These are phyloP conservation scores for Coemansia sp. DNA, from an alignment of 192 early-diverging fungal species.

Conservation along the genomic window DNA sequence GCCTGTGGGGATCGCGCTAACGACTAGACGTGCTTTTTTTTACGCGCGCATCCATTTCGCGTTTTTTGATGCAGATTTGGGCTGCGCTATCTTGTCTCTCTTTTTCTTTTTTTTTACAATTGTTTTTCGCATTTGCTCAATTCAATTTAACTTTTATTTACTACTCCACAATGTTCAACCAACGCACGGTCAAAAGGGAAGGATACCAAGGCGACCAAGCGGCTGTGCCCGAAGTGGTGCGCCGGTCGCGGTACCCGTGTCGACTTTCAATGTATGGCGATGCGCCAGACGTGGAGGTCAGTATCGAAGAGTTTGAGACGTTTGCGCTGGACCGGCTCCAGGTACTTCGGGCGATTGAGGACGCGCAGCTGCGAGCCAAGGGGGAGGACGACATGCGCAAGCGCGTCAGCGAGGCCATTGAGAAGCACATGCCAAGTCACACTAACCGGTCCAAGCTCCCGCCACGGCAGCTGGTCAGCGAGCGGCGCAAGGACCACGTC, in stretches of 20 bases:
- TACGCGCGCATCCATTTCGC: neutral
- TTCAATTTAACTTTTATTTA: neutral
- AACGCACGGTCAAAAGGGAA: constrained; percentile 30
- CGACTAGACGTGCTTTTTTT: neutral
- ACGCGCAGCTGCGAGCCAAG: constrained; percentile 71
- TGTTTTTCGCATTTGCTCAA: neutral
- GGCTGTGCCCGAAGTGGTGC: constrained; percentile 44
- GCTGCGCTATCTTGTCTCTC: neutral
- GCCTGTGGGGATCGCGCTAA: constrained; percentile 37
- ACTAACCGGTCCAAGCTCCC: constrained; percentile 53
- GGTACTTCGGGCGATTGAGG: constrained; percentile 83
- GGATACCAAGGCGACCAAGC: constrained; percentile 13
- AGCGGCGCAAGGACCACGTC: constrained; percentile 78
- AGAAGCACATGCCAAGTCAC: constrained; percentile 65
- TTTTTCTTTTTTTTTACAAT: constrained; percentile 2
- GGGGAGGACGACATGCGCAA: constrained; percentile 60
- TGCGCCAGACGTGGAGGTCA: constrained; percentile 51
- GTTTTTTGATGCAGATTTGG: neutral
- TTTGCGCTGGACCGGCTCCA: constrained; percentile 57
- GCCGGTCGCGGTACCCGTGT: constrained; percentile 48
- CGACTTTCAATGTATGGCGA: constrained; percentile 44
- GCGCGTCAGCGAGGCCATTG: constrained; percentile 56
- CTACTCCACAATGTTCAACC: constrained; percentile 40
- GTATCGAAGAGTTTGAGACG: constrained; percentile 56
- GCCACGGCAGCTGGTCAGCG: constrained; percentile 52